Evolutionary conservation across 176 grass and related monocot genomes (phyloP).

Genomic region (Cocos nucifera): DNA sequence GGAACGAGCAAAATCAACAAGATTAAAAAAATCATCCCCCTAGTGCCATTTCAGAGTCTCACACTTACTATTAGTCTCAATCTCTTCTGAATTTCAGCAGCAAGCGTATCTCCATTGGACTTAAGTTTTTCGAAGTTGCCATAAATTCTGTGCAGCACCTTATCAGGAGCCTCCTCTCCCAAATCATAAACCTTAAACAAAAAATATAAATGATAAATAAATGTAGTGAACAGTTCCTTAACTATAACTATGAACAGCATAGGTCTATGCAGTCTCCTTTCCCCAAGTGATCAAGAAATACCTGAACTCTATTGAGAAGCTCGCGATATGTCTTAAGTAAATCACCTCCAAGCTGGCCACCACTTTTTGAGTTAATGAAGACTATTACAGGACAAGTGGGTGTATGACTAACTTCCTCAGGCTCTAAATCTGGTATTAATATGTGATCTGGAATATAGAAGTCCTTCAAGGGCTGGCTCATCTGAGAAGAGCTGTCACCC

Average conservation of each 20-base stretch:
- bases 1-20: too few relatives aligned
- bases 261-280: too few relatives aligned
- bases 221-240: too few relatives aligned
- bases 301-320: constrained; percentile 71
- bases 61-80: constrained; percentile 86
- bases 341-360: constrained; percentile 73
- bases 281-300: constrained; percentile 2
- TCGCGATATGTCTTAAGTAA: constrained; percentile 68
- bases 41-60: not conserved
- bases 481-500: constrained; percentile 19
- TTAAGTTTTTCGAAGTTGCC: constrained; percentile 72
- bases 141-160: constrained; percentile 69
- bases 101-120: constrained; percentile 34
- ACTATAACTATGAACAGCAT: too few relatives aligned
- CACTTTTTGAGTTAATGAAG: constrained; percentile 80
- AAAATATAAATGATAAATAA: not conserved
- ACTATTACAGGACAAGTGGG: constrained; percentile 59
- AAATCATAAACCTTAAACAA: constrained; percentile 79
- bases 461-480: constrained; percentile 27
- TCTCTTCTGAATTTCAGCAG: constrained; percentile 46
- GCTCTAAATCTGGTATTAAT: constrained; percentile 35
- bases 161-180: constrained; percentile 74
- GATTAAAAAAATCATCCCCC: too few relatives aligned
- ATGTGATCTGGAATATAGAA: constrained; percentile 80
- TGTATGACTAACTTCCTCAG: constrained; percentile 13